phyloP scores from a whole-genome alignment of 257 asterid species.

The Galeopsis tetrahit region DNA sequence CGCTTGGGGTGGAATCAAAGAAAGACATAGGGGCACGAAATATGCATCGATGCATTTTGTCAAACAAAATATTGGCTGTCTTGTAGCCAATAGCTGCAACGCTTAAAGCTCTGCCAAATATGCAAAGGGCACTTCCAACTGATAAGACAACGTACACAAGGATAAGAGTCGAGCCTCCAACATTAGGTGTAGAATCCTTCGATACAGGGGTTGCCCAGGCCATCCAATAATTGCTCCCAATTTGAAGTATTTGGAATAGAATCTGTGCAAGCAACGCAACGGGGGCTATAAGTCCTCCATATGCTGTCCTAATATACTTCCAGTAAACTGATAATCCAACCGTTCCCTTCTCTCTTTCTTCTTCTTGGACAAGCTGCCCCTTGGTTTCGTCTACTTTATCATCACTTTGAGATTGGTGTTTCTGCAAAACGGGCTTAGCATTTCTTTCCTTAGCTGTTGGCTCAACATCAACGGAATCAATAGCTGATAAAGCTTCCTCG shows the following conservation, averaged over 20 bases:
- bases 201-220: conserved; percentile 98
- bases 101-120: conserved; percentile 61
- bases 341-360: conserved; percentile 89
- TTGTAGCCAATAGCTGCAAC: conserved; percentile 63
- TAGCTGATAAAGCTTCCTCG: conserved; percentile 70
- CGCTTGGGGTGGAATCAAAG: conserved; percentile 97
- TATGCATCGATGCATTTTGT: conserved; percentile 70
- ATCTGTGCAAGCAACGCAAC: conserved; percentile 66
- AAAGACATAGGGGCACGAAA: conserved; percentile 97
- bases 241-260: conserved; percentile 72
- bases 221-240: conserved; percentile 98
- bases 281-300: conserved; percentile 88
- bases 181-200: conserved; percentile 56
- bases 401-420: conserved; percentile 41
- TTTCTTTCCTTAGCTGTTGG: conserved; percentile 21
- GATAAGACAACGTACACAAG: conserved; percentile 70
- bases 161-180: conserved; percentile 67
- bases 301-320: conserved; percentile 81
- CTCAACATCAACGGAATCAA: conserved; percentile 50
- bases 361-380: conserved; percentile 87
- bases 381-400: conserved; percentile 46
- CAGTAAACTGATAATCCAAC: conserved; percentile 80
- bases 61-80: conserved; percentile 76
- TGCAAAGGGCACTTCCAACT: conserved; percentile 68
- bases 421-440: conserved; percentile 37